phyloP scores from a whole-genome alignment of 163 green algal species.

The Scenedesmus sp. region DNA sequence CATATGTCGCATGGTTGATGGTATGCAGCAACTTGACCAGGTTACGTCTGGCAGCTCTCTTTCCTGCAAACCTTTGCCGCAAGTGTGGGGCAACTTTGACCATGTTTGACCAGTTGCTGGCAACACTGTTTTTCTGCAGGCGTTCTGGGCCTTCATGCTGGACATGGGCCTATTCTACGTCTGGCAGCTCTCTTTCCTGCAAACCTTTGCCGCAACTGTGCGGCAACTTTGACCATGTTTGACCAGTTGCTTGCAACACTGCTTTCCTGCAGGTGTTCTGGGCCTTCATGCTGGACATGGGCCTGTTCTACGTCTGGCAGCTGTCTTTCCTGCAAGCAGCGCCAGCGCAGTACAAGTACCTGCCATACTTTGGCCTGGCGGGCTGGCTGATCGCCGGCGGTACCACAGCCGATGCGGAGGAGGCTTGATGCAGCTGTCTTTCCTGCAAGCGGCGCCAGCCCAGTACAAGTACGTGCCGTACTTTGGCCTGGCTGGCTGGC shows the following conservation, averaged over 20 bases:
- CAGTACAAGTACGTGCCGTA: no score
- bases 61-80: not conserved
- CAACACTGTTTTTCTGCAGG: slow-evolving; percentile 3
- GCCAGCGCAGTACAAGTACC: slow-evolving; percentile 18
- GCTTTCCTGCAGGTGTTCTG: slow-evolving; percentile 44
- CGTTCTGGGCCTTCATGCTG: slow-evolving; percentile 51
- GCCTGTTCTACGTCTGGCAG: slow-evolving; percentile 48
- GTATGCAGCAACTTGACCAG: not conserved
- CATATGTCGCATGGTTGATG: not conserved
- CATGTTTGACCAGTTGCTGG: not conserved
- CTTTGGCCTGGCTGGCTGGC: not conserved
- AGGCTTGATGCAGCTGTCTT: not conserved
- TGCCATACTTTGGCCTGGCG: slow-evolving; percentile 44
- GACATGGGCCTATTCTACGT: slow-evolving; percentile 40
- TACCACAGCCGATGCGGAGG: not conserved
- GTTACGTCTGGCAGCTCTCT: not conserved
- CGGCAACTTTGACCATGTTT: not conserved
- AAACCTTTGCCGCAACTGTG: not conserved
- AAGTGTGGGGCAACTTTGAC: not conserved
- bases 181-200: not conserved
- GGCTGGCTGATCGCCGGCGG: not conserved
- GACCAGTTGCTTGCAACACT: not conserved
- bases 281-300: slow-evolving; percentile 52
- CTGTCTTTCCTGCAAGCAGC: slow-evolving; percentile 30
- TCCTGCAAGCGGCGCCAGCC: not conserved